Evolutionary conservation across 1,139 yeast genomes (phyloP).

Genomic region (Sugiyamaella pinicola): DNA sequence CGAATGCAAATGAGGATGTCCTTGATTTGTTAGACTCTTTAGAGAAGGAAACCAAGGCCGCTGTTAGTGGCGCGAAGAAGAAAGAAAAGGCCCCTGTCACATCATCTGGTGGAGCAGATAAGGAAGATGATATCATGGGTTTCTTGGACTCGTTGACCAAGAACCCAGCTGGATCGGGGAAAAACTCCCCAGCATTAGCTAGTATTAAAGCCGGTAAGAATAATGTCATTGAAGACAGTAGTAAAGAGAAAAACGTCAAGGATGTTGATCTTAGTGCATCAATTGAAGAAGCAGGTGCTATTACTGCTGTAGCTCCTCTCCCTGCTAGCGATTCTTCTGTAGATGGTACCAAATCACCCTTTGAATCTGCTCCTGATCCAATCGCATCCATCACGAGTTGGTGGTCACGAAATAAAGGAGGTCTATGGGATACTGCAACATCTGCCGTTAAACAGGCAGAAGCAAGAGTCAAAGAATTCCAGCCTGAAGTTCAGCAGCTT

Average conservation of each 20-base stretch:
- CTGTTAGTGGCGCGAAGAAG: constrained; percentile 31
- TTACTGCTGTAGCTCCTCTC: background rate
- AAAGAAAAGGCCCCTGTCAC: constrained; percentile 10
- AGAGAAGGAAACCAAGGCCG: constrained; percentile 57
- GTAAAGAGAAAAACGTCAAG: background rate
- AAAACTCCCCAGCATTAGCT: constrained; percentile 30
- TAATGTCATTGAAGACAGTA: background rate
- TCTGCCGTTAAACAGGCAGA: constrained; percentile 63
- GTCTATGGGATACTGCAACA: constrained; percentile 62
- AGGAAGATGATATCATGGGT: constrained; percentile 73
- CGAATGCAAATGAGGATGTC: constrained; percentile 61
- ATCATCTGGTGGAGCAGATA: constrained; percentile 9
- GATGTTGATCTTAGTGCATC: background rate
- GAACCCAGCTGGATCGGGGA: constrained; percentile 31
- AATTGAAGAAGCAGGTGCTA: background rate
- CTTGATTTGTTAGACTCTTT: constrained; percentile 85
- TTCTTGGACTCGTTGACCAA: constrained; percentile 74
- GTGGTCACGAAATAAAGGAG: constrained; percentile 52
- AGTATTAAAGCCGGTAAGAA: constrained; percentile 1
- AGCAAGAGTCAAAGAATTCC: constrained; percentile 44
- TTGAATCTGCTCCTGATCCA: constrained; percentile 25
- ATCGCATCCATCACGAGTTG: constrained; percentile 46
- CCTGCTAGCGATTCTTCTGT: constrained; percentile 2
- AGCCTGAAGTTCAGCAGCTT: constrained; percentile 34
- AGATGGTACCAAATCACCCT: background rate